Base-by-base conservation (phyloP, 805 yeast species). In the Maudiozyma barnettii region DNA sequence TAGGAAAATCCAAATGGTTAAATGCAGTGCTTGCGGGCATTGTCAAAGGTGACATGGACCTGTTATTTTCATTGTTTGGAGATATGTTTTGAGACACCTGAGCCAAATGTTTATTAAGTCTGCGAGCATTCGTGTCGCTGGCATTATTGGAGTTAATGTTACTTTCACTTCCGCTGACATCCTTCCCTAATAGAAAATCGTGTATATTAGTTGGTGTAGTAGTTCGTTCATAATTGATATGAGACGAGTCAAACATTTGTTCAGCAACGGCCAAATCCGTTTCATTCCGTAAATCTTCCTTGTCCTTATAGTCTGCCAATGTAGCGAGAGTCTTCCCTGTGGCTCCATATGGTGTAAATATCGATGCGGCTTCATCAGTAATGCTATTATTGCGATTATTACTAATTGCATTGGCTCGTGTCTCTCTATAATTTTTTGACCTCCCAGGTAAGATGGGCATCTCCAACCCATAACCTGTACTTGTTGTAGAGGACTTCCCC, bases 181-280 rank as follows among this genome's bases (percentile, higher is more conserved):
- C 44, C n/a, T 39, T 21, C 5, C 37, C 33, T 9, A 41, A 20
- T 16, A 45, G 14, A 26, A 45, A 45, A 26, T 45, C 48, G 21
- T 45, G 33, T 19, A 45, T 20, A 3, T 44, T 45, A 6, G 48
- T 41, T 2, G 49, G 49, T 4, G 49, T 41, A 6, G 39, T 39
- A 2, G 39, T 31, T 5, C 31, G 37, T 33, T 45, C 47, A 19
- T 38, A 31, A 39, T 30, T 39, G 5, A 45, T 16, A 16, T 45
- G 22, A 12, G 40, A 23, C 6, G 47, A 30, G 18, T 45, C 41
- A 12, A 45, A 45, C 21, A 45, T 19, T 22, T 31, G 19, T n/a
- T 41, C 38, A 13, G 26, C 37, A 6, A 30, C 6, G 2, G 13
- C n/a, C 14, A 9, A 12, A 30, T 19, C 23, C 5, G 30, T 26